Conservation (phyloP, 495 filamentous ascomycete genomes). For the Bathelium albidoporum region DNA sequence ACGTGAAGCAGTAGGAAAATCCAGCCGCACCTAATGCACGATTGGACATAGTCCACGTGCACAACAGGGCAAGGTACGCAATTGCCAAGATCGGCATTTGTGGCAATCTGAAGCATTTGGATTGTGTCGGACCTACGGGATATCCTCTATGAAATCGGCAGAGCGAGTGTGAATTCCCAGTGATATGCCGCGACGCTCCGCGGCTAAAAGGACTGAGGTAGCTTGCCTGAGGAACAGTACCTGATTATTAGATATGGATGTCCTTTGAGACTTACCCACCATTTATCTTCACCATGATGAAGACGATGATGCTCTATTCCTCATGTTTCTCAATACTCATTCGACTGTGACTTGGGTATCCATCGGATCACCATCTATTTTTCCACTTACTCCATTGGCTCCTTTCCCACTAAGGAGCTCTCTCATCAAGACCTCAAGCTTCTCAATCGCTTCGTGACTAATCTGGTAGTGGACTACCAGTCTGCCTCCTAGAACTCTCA, state of each 20-base stretch:
- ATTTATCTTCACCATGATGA: not conserved
- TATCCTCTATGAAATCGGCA: no score
- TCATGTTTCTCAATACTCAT: not conserved
- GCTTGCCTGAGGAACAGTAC: no score
- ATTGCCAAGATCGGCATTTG: slow-evolving; percentile 28
- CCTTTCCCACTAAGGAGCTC: slow-evolving; percentile 23
- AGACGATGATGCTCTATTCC: not conserved
- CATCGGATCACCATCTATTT: slow-evolving; percentile 6
- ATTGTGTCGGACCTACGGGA: slow-evolving; percentile 18
- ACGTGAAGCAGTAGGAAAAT: not conserved
- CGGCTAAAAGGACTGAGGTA: no score
- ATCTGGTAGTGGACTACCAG: slow-evolving; percentile 60
- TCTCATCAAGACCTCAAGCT: slow-evolving; percentile 40
- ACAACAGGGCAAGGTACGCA: no score
- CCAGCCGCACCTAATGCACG: no score
- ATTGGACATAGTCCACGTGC: no score
- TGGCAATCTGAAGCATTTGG: slow-evolving; percentile 31
- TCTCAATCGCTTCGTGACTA: slow-evolving; percentile 40
- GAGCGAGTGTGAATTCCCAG: no score
- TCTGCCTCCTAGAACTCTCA: slow-evolving; percentile 42
- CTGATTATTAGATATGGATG: not conserved
- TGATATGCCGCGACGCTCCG: no score
- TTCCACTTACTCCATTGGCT: slow-evolving; percentile 11
- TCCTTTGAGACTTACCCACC: not conserved
- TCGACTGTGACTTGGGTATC: slow-evolving; percentile 12